Evolutionary conservation across 306 rosid species (phyloP).

Genomic region (Hippophae rhamnoides): DNA sequence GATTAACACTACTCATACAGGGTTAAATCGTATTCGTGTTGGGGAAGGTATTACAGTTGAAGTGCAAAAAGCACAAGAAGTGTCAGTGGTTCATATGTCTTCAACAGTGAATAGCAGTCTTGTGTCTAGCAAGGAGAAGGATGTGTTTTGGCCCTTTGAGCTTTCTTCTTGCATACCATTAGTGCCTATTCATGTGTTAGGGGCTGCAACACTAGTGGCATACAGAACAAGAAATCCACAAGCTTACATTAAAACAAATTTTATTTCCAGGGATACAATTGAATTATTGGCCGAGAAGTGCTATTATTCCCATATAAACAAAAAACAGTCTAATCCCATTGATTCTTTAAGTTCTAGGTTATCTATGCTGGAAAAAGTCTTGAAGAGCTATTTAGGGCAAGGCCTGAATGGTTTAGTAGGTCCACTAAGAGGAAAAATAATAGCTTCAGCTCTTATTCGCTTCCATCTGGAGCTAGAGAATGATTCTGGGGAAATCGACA

Average conservation of each 20-base stretch:
- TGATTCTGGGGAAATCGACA: conserved; percentile 22
- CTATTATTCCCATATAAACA: conserved; percentile 23
- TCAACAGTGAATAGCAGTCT: conserved; percentile 32
- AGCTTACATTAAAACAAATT: conserved; percentile 28
- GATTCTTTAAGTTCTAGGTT: conserved; percentile 49
- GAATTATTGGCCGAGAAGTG: conserved; percentile 83
- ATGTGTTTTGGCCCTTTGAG: conserved; percentile 37
- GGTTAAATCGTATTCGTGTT: conserved; percentile 64
- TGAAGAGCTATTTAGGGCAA: conserved; percentile 40
- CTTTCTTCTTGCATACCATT: conserved; percentile 52
- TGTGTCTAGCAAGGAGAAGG: conserved; percentile 19
- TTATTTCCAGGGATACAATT: conserved; percentile 46
- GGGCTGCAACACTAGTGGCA: conserved; percentile 58
- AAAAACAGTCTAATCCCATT: conserved; percentile 35
- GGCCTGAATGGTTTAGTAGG: conserved; percentile 31
- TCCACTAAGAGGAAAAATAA: conserved; percentile 55
- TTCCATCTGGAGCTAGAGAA: conserved; percentile 66
- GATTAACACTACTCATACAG: conserved; percentile 58
- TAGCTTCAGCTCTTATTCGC: conserved; percentile 42
- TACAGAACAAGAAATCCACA: conserved; percentile 52
- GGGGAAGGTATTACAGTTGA: conserved; percentile 75
- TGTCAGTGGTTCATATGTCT: conserved; percentile 48
- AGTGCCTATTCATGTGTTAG: conserved; percentile 52
- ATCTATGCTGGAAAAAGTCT: conserved; percentile 40
- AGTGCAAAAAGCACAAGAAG: conserved; percentile 60